A percentile compares a stretch with the other conserved stretches of the same genome.
These are phyloP conservation scores for Lyophyllum atratum DNA, from an alignment of 768 basidiomycete genomes.

Conservation along the genomic window DNA sequence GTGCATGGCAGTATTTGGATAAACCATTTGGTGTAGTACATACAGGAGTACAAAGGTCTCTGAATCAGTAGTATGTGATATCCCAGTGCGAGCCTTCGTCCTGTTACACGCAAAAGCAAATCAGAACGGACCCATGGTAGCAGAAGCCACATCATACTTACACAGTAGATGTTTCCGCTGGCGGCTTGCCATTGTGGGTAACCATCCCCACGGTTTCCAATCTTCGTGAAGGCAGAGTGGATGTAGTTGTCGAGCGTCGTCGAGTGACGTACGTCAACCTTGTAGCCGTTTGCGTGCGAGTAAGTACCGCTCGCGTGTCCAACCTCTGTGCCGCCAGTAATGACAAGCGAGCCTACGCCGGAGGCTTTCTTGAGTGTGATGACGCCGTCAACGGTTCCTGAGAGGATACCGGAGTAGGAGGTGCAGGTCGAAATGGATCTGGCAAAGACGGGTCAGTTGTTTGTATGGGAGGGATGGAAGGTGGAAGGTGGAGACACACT, in stretches of 20 bases:
- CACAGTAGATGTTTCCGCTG: conserved; percentile 30
- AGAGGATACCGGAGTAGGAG: conserved; percentile 27
- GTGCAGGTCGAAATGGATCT: conserved; percentile 25
- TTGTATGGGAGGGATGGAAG: neutral
- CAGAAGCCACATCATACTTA: conserved; percentile 11
- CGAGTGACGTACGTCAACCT: conserved; percentile 27
- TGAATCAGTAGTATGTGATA: neutral
- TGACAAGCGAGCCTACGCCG: conserved; percentile 62
- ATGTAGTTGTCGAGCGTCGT: conserved; percentile 27
- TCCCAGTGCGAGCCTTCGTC: conserved; percentile 9
- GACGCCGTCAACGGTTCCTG: conserved; percentile 28
- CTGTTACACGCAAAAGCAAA: neutral
- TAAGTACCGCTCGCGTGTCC: conserved; percentile 29
- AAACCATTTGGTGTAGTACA: neutral
- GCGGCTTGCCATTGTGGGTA: conserved; percentile 28
- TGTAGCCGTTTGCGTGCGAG: conserved; percentile 29
- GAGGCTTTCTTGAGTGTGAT: conserved; percentile 36
- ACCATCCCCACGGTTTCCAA: conserved; percentile 28
- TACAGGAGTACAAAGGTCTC: neutral
- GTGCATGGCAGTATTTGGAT: no score
- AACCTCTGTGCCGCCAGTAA: conserved; percentile 54
- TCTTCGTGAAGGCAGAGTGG: conserved; percentile 21
- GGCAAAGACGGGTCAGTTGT: neutral
- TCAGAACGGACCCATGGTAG: neutral
- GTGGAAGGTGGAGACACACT: neutral